Base-by-base conservation (phyloP, 495 filamentous ascomycete genomes). In the Neurospora sp. region DNA sequence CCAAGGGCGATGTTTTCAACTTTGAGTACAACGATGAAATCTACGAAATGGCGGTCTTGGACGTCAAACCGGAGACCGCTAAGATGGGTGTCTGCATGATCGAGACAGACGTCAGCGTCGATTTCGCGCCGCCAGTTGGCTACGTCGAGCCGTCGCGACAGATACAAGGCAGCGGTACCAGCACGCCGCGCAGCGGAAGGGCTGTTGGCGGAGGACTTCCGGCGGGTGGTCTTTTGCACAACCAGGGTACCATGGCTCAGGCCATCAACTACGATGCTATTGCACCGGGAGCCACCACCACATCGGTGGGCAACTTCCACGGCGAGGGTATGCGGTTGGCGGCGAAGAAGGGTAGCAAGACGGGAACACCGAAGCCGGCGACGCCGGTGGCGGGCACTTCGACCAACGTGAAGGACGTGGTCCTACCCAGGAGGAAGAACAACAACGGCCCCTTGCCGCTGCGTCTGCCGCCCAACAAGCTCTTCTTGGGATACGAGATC, bases 261-360 rank as follows among this genome's bases (percentile, higher is more conserved):
- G 88, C 93, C 18, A 97, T 99, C 83, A 98, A 98, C 83, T 99
- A 98, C 80, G 88, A 93, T 53, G 88, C 94, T n/a, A 97, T 99
- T 75, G 92, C 93, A 0, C 96, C 96, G 0, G 89, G 89, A 16
- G 85, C 93, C 2, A 89, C 85, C 8, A 85, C 88, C 12, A 88
- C 88, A 16, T 86, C 87, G 0, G 80, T 86, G 2, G 96, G 93
- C 0, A 92, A 96, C 78, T 99, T 98, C 77, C 77, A 91, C 2
- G 85, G 86, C 3, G 96, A 96, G 11, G 88, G 88, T 4, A 92
- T 97, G 71, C 91, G 90, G 71, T 81, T 99, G 20, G 90, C 88
- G 71, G 85, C 89, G 0, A 95, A 94, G 82, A 96, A 94, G 79
- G 90, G 89, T 12, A 88, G 88, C 75, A 96, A 94, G 79, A 85